Evolutionary conservation across 202 grass and related monocot genomes (phyloP).

Genomic region (Hordeum pubiflorum): DNA sequence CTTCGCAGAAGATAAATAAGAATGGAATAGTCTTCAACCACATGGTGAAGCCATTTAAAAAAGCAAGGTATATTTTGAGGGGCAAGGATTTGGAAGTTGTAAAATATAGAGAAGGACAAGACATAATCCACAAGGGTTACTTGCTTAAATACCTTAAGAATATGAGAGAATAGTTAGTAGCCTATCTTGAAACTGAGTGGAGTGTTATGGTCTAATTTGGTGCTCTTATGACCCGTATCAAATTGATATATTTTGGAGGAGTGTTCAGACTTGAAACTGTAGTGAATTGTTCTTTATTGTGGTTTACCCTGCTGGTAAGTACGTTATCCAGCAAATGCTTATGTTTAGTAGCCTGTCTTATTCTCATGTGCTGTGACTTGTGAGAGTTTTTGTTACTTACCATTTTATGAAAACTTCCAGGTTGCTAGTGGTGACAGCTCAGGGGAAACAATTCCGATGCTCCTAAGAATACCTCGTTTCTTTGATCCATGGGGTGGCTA

Average conservation of each 20-base stretch:
- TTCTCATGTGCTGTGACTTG: neutral
- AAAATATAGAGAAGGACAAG: neutral
- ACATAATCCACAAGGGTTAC: neutral
- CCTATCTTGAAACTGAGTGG: neutral
- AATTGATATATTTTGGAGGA: slow-evolving; percentile 5
- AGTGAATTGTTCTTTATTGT: neutral
- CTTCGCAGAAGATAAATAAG: too few relatives aligned
- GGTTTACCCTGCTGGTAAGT: neutral
- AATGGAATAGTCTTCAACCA: neutral
- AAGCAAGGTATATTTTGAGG: neutral
- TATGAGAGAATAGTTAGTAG: neutral
- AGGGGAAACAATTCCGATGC: slow-evolving; percentile 86
- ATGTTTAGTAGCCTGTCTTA: neutral
- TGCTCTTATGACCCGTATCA: neutral
- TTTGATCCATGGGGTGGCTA: slow-evolving; percentile 99
- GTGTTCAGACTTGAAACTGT: neutral
- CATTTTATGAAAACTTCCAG: slow-evolving; percentile 35
- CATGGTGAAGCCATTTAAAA: neutral
- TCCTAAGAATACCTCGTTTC: slow-evolving; percentile 84
- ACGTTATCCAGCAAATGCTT: neutral
- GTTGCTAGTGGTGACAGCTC: slow-evolving; percentile 70
- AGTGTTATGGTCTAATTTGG: neutral
- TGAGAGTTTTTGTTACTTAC: slow-evolving; percentile 1
- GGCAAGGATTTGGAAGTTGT: neutral
- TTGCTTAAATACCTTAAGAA: neutral